Conservation (phyloP, 225 moss, liverwort and hornwort genomes). For the Polytrichum formosum region DNA sequence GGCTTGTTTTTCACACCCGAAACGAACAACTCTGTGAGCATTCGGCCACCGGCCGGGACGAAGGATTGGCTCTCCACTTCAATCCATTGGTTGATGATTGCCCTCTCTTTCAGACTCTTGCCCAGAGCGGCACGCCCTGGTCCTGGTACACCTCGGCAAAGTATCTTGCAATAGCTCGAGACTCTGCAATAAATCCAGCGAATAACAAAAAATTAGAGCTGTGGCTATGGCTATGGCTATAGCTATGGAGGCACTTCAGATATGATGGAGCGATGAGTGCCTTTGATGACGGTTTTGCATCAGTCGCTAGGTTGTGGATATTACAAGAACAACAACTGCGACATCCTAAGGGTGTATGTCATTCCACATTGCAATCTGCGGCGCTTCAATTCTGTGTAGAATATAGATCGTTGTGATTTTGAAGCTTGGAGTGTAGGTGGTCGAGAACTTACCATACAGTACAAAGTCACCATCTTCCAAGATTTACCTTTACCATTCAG, state of each 20-base stretch:
- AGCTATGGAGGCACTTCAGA: neutral
- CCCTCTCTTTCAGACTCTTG: conserved; percentile 50
- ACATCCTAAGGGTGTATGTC: neutral
- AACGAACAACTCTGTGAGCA: conserved; percentile 45
- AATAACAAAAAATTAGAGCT: neutral
- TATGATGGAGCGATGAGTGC: no score
- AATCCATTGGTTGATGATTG: conserved; percentile 73
- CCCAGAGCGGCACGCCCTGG: conserved; percentile 61
- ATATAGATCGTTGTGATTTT: no score
- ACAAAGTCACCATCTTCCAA: conserved; percentile 16
- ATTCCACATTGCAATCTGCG: neutral
- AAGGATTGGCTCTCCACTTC: conserved; percentile 69
- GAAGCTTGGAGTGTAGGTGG: no score
- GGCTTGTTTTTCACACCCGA: conserved; percentile 29
- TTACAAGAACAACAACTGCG: neutral
- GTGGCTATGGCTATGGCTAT: neutral
- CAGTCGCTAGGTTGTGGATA: neutral
- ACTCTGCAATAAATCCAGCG: conserved; percentile 37
- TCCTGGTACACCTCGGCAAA: conserved; percentile 62
- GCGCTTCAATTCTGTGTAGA: neutral
- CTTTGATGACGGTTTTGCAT: neutral
- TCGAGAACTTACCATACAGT: conserved; percentile 12
- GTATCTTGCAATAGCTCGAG: conserved; percentile 73
- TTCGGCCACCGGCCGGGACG: conserved; percentile 31
- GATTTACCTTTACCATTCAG: no score